Conservation (phyloP, 2,329 filamentous ascomycete species). For the Stagonosporopsis rhizophila region DNA sequence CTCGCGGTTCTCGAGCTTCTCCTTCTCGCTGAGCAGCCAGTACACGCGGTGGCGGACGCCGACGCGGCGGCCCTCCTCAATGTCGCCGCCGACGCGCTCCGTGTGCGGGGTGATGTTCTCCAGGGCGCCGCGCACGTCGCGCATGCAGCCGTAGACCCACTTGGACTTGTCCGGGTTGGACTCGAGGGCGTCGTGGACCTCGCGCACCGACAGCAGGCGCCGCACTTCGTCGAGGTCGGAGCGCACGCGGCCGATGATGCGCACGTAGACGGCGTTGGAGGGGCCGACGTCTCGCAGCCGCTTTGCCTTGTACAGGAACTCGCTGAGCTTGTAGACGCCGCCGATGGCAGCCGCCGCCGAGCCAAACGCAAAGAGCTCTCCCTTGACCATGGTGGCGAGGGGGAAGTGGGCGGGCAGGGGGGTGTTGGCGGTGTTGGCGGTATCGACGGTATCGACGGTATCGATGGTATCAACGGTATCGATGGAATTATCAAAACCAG, state of each 20-base stretch:
- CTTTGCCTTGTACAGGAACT: slow-evolving; percentile 48
- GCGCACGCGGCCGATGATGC: slow-evolving; percentile 47
- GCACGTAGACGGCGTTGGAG: slow-evolving; percentile 49
- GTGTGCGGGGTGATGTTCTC: slow-evolving; percentile 49
- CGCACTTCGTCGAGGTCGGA: slow-evolving; percentile 49
- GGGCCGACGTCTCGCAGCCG: slow-evolving; percentile 47
- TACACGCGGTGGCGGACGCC: slow-evolving; percentile 47
- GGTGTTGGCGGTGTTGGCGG: not conserved
- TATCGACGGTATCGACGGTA: too few species aligned
- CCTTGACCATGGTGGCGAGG: slow-evolving; percentile 40
- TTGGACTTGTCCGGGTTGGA: slow-evolving; percentile 46
- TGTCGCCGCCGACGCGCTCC: slow-evolving; percentile 44
- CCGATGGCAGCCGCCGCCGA: slow-evolving; percentile 44
- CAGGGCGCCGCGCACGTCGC: slow-evolving; percentile 46
- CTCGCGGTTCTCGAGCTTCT: slow-evolving; percentile 48
- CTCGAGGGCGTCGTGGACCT: slow-evolving; percentile 48
- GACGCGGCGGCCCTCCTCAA: slow-evolving; percentile 45
- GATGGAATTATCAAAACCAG: too few species aligned
- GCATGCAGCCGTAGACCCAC: slow-evolving; percentile 49
- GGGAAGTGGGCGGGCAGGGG: slow-evolving; percentile 1
- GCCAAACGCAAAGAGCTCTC: slow-evolving; percentile 43
- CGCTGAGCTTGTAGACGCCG: slow-evolving; percentile 49
- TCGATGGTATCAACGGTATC: too few species aligned
- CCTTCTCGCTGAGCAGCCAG: slow-evolving; percentile 51
- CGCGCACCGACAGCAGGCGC: slow-evolving; percentile 47